phyloP scores from a whole-genome alignment of 177 flowering plant genomes.

The Vitis hybrid region DNA sequence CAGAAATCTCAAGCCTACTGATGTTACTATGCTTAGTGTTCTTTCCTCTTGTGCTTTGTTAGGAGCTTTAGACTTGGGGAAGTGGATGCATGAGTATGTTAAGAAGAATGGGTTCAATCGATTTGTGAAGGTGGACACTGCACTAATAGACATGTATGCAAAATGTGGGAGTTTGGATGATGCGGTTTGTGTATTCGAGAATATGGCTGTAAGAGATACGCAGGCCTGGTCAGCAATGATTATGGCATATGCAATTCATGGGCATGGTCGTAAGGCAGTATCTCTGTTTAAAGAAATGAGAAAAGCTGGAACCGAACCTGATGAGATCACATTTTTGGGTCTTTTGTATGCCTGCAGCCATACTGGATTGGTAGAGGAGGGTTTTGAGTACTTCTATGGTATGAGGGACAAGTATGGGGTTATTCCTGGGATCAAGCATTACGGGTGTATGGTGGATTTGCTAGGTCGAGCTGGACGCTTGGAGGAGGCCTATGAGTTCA shows the following conservation, averaged over 20 bases:
- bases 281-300: constrained; percentile 60
- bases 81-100: constrained; percentile 64
- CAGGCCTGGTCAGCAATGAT: constrained; percentile 79
- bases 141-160: constrained; percentile 48
- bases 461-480: constrained; percentile 61
- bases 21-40: constrained; percentile 63
- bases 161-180: constrained; percentile 66
- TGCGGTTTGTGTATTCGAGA: constrained; percentile 52
- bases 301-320: constrained; percentile 41
- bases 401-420: constrained; percentile 56
- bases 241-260: constrained; percentile 71
- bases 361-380: constrained; percentile 67
- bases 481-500: constrained; percentile 59
- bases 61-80: constrained; percentile 66
- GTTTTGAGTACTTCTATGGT: constrained; percentile 40
- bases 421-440: constrained; percentile 64
- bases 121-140: constrained; percentile 57
- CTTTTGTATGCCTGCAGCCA: constrained; percentile 71
- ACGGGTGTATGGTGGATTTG: constrained; percentile 77
- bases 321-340: constrained; percentile 71
- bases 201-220: constrained; percentile 52
- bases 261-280: constrained; percentile 53
- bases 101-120: constrained; percentile 47
- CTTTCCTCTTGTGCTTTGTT: constrained; percentile 60
- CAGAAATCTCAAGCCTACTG: constrained; percentile 42